Base-by-base conservation (phyloP, 1,139 yeast genomes). In the Suhomyces chickasaworum region DNA sequence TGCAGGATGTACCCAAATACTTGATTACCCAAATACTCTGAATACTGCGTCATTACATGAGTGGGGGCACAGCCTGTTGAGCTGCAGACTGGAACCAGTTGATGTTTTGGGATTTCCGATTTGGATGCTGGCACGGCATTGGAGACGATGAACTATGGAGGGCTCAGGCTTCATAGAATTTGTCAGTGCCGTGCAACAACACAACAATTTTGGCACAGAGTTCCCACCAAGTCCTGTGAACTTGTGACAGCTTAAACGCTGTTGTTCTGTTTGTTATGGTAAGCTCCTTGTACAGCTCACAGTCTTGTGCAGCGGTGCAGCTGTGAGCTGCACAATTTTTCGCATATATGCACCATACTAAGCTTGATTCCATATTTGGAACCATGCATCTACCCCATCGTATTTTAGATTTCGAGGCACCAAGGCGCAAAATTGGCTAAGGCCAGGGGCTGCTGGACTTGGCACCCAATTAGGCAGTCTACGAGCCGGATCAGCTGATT, bases 51-150 rank as follows among this genome's bases (percentile, higher is more conserved):
- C 29, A 25, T 25, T 25, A 13, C 13, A 25, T 10, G 13, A 13
- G 13, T 25, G n/a, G 12, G 12, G 29, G 13, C 13, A 13, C 29
- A n/a, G 29, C 29, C 13, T 25, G 29, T 23, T 9, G 29, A 9
- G 32, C 18, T 9, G 37, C 29, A 35, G 27, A 12, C 29, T 21
- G 32, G 37, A 35, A 35, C 25, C 20, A 20, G 18, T 39, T 25
- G 41, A 18, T 42, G 45, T 35, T 42, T 36, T 21, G 38, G 29
- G 43, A 39, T 39, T 39, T 16, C 42, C 42, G 32, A 25, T 39
- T 39, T 30, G 16, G 32, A 25, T 4, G 25, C 17, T 7, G 23
- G 18, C 20, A 37, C 40, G 40, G 29, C 40, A 18, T 12, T 21
- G 27, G 40, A 18, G 30, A 37, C 34, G 40, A 37, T 17, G 21